These are phyloP conservation scores for Malus hybrid DNA, from an alignment of 331 rosid genomes.

Conservation along the genomic window DNA sequence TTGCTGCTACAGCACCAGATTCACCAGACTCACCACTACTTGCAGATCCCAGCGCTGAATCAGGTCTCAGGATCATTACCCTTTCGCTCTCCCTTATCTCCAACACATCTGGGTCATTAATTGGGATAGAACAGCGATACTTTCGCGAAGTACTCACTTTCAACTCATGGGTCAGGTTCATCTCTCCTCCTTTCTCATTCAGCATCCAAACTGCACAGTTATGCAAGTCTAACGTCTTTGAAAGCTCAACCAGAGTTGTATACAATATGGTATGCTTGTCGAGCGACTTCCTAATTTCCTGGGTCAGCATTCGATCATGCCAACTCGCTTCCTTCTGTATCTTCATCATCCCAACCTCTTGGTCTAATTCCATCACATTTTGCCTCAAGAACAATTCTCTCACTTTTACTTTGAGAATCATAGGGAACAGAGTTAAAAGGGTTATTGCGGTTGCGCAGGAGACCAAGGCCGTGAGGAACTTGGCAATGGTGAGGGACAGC, in stretches of 20 bases:
- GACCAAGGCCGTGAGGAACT: constrained; percentile 73
- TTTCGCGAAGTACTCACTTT: constrained; percentile 22
- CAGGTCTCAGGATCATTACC: constrained; percentile 53
- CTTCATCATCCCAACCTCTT: constrained; percentile 81
- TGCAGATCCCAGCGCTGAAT: constrained; percentile 56
- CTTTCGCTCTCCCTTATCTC: constrained; percentile 45
- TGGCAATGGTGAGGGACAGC: constrained; percentile 58
- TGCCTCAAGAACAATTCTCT: constrained; percentile 70
- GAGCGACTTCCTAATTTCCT: constrained; percentile 60
- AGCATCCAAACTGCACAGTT: constrained; percentile 92
- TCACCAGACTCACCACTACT: constrained; percentile 51
- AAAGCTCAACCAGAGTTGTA: constrained; percentile 75
- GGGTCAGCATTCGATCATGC: constrained; percentile 80
- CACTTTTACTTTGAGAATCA: constrained; percentile 64
- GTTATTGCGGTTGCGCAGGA: constrained; percentile 80
- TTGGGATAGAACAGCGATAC: constrained; percentile 34
- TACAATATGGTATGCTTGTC: constrained; percentile 71
- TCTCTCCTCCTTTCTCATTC: constrained; percentile 37
- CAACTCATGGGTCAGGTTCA: constrained; percentile 71
- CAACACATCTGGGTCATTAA: constrained; percentile 45
- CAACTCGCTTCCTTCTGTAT: constrained; percentile 67
- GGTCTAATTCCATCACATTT: constrained; percentile 69
- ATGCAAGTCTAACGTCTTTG: constrained; percentile 55
- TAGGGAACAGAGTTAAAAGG: constrained; percentile 64
- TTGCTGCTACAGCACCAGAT: constrained; percentile 59